These are phyloP conservation scores for Alternaria conjuncta DNA, from an alignment of 2,329 filamentous ascomycete genomes.

Conservation along the genomic window DNA sequence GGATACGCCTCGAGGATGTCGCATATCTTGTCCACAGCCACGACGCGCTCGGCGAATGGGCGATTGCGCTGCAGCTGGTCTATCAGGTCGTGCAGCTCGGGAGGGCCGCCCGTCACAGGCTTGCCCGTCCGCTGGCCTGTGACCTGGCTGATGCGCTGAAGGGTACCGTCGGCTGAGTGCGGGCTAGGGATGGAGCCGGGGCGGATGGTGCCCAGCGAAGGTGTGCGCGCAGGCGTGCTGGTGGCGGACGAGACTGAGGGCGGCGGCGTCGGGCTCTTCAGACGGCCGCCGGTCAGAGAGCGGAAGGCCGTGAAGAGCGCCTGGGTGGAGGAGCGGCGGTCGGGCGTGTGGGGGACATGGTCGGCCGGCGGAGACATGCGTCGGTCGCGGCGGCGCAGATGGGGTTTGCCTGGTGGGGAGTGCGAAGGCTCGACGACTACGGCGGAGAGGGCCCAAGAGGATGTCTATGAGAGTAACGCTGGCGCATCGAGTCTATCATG, in stretches of 20 bases:
- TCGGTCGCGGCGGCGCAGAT: slow-evolving; percentile 20
- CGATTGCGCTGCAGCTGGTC: slow-evolving; percentile 36
- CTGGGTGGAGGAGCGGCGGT: slow-evolving; percentile 48
- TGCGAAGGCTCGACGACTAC: neutral
- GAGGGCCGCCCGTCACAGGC: slow-evolving; percentile 44
- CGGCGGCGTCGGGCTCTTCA: slow-evolving; percentile 43
- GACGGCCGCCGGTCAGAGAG: slow-evolving; percentile 43
- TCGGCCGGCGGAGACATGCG: slow-evolving; percentile 49
- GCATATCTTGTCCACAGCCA: slow-evolving; percentile 43
- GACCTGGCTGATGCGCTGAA: slow-evolving; percentile 34
- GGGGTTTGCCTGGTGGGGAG: neutral
- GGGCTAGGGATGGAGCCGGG: slow-evolving; percentile 31
- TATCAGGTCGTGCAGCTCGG: slow-evolving; percentile 43
- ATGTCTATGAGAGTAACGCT: slow-evolving; percentile 19
- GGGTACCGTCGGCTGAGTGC: slow-evolving; percentile 34
- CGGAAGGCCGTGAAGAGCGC: slow-evolving; percentile 48
- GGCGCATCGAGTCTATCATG: slow-evolving; percentile 25
- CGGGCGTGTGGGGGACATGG: slow-evolving; percentile 47
- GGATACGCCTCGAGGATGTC: slow-evolving; percentile 44
- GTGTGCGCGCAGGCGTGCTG: slow-evolving; percentile 38
- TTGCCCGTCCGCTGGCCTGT: slow-evolving; percentile 24
- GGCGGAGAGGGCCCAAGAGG: slow-evolving; percentile 4
- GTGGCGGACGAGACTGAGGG: slow-evolving; percentile 40
- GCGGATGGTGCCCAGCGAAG: slow-evolving; percentile 33
- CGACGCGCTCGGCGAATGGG: slow-evolving; percentile 37